Evolutionary conservation across 1,284 basidiomycete genomes (phyloP), one percentile per base, ranked within the genome.

Genomic region (Chalciporus piperatoides): DNA sequence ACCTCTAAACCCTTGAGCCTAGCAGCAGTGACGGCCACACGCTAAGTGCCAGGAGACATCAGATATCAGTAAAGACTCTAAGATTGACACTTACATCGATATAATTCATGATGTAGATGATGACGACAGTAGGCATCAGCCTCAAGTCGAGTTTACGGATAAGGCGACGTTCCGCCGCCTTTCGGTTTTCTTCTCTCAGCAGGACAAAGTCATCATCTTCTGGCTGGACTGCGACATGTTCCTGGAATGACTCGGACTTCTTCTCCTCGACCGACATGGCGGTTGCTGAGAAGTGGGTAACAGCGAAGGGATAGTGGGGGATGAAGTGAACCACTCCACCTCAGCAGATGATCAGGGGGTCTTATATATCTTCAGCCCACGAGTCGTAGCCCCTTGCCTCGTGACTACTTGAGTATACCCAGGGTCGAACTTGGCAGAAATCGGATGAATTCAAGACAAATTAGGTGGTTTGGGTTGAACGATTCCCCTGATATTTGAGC

Each of bases 41-140:
- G 74, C 82, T 86, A 46, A 5, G 41, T 17, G 30, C 35, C 30
- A 54, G 49, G 25, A 10, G 39, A 37, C 19, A 6, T 21, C 8
- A 25, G 7, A n/a, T n/a, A n/a, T n/a, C 10, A 48, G 15, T 8
- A 40, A 24, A 4, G 33, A 7, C 35, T 14, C n/a, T 2, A n/a
- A 6, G 27, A 25, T 36, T 11, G 35, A 48, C 19, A 67, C 76
- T 48, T 50, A 84, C 82, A 58, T 84, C 81, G 45, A 85, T 83
- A 56, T 82, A 84, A 57, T 86, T 86, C 79, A 85, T 78, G 49
- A 86, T 72, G 56, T 74, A 84, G 48, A 86, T 81, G 27, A 82
- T 39, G 39, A 80, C 73, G 46, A 86, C 78, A 0, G 78, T 81
- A 0, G 82, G 81, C 52, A 86, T 60, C 1, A 86, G 64, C 35